Evolutionary conservation across 768 basidiomycete genomes (phyloP).

Genomic region (Hericium erinaceus): DNA sequence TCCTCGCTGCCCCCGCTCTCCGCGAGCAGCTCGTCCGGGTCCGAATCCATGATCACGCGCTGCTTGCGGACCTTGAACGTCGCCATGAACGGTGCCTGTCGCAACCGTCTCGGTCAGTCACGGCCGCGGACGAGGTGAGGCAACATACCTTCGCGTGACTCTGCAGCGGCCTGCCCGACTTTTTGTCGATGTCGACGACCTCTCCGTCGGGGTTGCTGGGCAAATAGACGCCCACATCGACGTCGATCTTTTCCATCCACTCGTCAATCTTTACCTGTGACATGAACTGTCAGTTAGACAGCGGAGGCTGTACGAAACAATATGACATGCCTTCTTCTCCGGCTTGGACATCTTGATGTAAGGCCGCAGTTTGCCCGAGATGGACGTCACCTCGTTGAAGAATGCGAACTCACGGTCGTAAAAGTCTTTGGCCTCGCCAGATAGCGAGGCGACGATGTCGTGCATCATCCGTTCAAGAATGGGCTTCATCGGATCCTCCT

Average conservation of each 20-base stretch:
- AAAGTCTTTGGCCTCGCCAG: constrained; percentile 80
- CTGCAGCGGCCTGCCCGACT: constrained; percentile 91
- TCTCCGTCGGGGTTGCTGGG: constrained; percentile 96
- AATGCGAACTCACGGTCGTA: constrained; percentile 94
- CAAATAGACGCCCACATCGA: constrained; percentile 93
- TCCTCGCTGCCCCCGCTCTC: constrained; percentile 49
- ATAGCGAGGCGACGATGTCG: constrained; percentile 73
- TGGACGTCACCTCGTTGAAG: constrained; percentile 94
- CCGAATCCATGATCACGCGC: constrained; percentile 49
- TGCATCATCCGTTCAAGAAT: constrained; percentile 81
- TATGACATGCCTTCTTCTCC: constrained; percentile 77
- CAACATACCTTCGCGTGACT: constrained; percentile 85
- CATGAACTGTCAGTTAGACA: neutral
- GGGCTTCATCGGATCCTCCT: constrained; percentile 97
- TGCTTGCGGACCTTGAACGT: constrained; percentile 98
- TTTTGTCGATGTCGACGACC: constrained; percentile 96
- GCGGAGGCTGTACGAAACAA: neutral
- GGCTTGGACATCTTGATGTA: constrained; percentile 91
- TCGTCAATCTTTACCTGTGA: constrained; percentile 94
- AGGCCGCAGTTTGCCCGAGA: constrained; percentile 95
- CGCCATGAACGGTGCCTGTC: constrained; percentile 97
- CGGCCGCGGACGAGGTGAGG: neutral
- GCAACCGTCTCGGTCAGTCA: neutral
- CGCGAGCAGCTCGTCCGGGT: constrained; percentile 68
- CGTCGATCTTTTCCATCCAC: constrained; percentile 93